Evolutionary conservation across 306 rosid genomes (phyloP).

Genomic region (Dalbergia oliveri): DNA sequence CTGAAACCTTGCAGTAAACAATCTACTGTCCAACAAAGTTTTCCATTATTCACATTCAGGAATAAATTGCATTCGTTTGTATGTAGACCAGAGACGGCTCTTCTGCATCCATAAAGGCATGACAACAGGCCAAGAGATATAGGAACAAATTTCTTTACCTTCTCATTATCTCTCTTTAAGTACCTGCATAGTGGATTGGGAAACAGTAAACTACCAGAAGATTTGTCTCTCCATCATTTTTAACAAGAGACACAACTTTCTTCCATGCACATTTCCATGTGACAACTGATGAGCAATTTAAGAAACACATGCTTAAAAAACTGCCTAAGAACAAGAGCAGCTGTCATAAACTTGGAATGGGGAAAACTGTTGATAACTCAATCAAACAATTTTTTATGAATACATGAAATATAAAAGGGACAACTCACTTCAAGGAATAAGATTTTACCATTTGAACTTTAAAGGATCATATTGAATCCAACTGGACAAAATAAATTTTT

Average conservation of each 20-base stretch:
- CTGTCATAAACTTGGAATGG: conserved; percentile 31
- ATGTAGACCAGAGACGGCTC: conserved; percentile 47
- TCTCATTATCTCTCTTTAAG: conserved; percentile 64
- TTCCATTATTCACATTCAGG: conserved; percentile 55
- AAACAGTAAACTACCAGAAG: conserved; percentile 45
- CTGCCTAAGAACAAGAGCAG: conserved; percentile 38
- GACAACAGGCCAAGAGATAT: conserved; percentile 83
- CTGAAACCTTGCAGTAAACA: conserved; percentile 76
- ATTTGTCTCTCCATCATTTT: conserved; percentile 35
- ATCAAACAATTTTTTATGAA: conserved; percentile 22
- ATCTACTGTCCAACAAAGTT: conserved; percentile 61
- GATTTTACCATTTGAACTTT: conserved; percentile 30
- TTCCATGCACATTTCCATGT: conserved; percentile 19
- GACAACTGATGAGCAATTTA: conserved; percentile 6
- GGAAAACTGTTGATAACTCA: conserved; percentile 38
- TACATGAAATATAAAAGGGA: conserved; percentile 1
- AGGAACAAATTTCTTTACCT: conserved; percentile 70
- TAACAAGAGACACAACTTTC: conserved; percentile 32
- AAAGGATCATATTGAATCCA: conserved; percentile 17
- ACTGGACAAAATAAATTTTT: conserved; percentile 25
- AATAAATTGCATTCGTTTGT: conserved; percentile 66
- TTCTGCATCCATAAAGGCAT: conserved; percentile 84
- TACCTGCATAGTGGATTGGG: conserved; percentile 58
- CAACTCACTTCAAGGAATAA: conserved; percentile 19
- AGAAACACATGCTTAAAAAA: conserved; percentile 12